Conservation (phyloP, 148 eudicot genomes). For the Rhododendron vialii region DNA sequence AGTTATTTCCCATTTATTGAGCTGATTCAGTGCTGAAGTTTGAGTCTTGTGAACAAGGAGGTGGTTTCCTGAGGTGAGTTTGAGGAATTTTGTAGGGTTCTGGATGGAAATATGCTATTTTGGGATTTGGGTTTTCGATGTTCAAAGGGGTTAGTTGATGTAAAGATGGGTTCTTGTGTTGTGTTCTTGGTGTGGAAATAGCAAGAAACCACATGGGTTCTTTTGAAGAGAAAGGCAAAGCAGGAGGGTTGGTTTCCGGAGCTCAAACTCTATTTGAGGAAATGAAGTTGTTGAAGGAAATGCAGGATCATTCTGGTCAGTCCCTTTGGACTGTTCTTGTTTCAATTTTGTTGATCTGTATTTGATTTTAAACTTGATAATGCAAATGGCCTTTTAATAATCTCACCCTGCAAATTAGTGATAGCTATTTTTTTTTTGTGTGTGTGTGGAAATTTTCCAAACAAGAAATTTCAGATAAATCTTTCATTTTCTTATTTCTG, state of each 20-base stretch:
- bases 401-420: background rate
- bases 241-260: conserved; percentile 39
- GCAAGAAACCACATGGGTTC: conserved; percentile 38
- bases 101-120: background rate
- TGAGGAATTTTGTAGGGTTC: background rate
- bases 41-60: background rate
- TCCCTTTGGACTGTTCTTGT: conserved; percentile 1
- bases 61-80: conserved; percentile 11
- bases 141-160: background rate
- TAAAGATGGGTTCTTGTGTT: background rate
- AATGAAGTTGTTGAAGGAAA: conserved; percentile 71
- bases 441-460: background rate
- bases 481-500: background rate
- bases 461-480: background rate
- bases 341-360: background rate
- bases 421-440: background rate
- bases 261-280: conserved; percentile 67
- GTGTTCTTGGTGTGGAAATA: conserved; percentile 16
- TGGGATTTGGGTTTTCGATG: background rate
- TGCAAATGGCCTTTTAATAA: background rate
- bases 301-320: conserved; percentile 81
- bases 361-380: background rate
- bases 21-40: conserved; percentile 2
- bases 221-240: conserved; percentile 52
- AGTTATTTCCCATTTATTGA: conserved; percentile 12